These are phyloP conservation scores for Jatropha multifida DNA, from an alignment of 441 rosid species.

Conservation along the genomic window DNA sequence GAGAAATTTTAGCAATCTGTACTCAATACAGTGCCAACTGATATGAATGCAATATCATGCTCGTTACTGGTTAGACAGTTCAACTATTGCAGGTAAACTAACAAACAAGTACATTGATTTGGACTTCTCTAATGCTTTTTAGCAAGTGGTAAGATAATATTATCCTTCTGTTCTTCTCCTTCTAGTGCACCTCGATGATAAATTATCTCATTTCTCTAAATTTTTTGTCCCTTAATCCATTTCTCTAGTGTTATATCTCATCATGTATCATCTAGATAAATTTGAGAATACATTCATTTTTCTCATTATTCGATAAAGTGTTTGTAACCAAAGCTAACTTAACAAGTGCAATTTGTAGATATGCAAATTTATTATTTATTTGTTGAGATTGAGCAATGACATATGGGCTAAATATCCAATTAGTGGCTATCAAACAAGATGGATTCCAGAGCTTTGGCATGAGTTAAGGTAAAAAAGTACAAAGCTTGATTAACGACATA, in stretches of 20 bases:
- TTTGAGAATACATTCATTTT: not conserved
- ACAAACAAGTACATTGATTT: not conserved
- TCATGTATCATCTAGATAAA: not conserved
- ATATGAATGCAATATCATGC: not conserved
- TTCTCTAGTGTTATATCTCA: not conserved
- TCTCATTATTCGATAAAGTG: too few relatives aligned
- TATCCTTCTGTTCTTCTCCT: not conserved
- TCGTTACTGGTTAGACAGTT: not conserved
- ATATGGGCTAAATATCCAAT: too few relatives aligned
- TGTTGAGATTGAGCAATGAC: too few relatives aligned
- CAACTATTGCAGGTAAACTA: not conserved
- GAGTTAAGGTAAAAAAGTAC: too few relatives aligned
- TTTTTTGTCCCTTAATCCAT: not conserved
- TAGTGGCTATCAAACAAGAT: too few relatives aligned
- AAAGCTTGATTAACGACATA: not conserved
- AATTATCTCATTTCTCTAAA: not conserved
- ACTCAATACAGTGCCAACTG: not conserved
- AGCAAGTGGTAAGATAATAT: not conserved
- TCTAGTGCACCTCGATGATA: not conserved
- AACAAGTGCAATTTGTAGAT: not conserved
- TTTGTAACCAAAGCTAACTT: not conserved
- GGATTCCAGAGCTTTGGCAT: not conserved
- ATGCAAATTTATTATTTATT: too few relatives aligned
- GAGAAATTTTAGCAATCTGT: not conserved
- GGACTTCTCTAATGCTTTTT: not conserved